Evolutionary conservation across 495 filamentous ascomycete genomes (phyloP), one percentile per base, ranked within the genome.

Genomic region (Penicillium cosmopolitanum): DNA sequence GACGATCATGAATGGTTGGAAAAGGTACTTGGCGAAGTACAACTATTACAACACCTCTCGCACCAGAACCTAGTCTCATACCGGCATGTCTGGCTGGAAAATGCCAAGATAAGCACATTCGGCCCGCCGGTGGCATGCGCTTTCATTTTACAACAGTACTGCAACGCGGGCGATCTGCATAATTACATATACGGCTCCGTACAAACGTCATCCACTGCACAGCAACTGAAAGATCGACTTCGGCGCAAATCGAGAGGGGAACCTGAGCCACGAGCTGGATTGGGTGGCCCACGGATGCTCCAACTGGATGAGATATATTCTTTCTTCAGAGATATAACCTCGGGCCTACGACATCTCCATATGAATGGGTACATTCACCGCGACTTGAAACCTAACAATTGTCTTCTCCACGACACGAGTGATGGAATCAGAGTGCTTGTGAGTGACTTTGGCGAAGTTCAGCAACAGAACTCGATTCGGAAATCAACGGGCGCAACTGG

Each of bases 51-150:
- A 65, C 89, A 90, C 57, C 84, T 98, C 4, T 91, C 91, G 0
- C 93, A 98, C 70, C 88, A 92, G 61, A 98, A 98, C 69, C 77
- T 98, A n/a, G 96, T 98, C 1, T 95, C 92, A 0, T 98, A 98
- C 70, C 88, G 93, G 7, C 94, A 96, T 74, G 93, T 97, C 33
- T 98, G 95, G 95, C 83, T 98, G 18, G 94, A 98, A 71, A 87
- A 97, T 70, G 85, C 89, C 51, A 85, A 91, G 64, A 82, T 93
- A 19, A 93, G 83, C 61, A 81, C 80, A 3, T 98, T 98, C 67
- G 90, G 92, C 4, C 95, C 96, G 1, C 95, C 87, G 65, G 92
- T 98, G 1, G 91, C 93, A 7, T 97, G 93, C 64, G 93, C 93
- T 16, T 98, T 96, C 67, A 98, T 98, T 47, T 84, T 98, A 4